Percentiles rank a stretch among this genome's conserved stretches.
phyloP scores from a whole-genome alignment of 2,329 filamentous ascomycete species.

The Trichoderma pleuroti region DNA sequence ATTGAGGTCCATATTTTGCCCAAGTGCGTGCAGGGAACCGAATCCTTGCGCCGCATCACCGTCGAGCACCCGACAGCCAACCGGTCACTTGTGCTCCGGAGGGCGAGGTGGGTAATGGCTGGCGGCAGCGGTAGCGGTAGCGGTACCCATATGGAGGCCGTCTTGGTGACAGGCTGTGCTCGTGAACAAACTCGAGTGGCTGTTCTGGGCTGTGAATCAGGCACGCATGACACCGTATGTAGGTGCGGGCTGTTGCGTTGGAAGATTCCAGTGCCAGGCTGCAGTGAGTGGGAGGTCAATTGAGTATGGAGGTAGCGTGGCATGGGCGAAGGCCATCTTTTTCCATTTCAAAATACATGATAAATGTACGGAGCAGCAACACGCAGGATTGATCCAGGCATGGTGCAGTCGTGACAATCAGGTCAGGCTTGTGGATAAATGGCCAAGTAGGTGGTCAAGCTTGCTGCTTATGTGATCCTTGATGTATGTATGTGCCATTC shows the following conservation, averaged over 20 bases:
- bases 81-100: neutral
- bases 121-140: neutral
- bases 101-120: neutral
- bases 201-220: neutral
- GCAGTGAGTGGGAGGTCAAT: neutral
- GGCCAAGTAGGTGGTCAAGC: neutral
- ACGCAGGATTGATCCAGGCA: neutral
- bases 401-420: neutral
- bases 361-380: neutral
- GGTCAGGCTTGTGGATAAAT: neutral
- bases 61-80: neutral
- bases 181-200: neutral
- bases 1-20: neutral
- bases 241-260: neutral
- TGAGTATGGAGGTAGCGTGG: neutral
- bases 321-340: neutral
- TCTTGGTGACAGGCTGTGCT: neutral
- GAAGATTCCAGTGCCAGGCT: neutral
- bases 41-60: neutral
- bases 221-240: neutral
- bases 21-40: neutral
- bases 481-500: neutral
- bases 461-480: neutral
- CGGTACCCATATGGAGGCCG: neutral
- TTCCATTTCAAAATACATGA: neutral